phyloP scores from a whole-genome alignment of 306 rosid genomes.

The Casuarina glauca region DNA sequence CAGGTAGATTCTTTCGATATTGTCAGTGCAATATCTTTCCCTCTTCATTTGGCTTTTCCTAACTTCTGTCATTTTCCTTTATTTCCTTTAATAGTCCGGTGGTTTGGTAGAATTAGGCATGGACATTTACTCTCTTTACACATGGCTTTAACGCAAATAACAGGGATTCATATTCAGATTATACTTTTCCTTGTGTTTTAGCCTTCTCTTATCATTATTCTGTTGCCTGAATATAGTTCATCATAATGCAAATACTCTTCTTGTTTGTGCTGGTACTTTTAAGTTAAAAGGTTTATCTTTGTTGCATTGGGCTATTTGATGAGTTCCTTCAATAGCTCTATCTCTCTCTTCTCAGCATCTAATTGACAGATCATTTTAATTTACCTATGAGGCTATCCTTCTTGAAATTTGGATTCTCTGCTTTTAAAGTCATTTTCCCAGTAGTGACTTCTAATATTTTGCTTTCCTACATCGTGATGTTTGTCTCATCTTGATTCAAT shows the following conservation, averaged over 20 bases:
- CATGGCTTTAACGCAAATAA: neutral
- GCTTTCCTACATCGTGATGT: neutral
- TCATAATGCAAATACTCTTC: neutral
- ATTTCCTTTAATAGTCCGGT: neutral
- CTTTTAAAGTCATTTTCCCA: neutral
- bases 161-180: neutral
- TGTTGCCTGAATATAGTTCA: neutral
- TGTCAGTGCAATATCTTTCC: neutral
- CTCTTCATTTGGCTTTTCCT: neutral
- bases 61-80: neutral
- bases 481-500: conserved; percentile 26
- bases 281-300: neutral
- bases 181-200: neutral
- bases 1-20: conserved; percentile 50
- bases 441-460: conserved; percentile 10
- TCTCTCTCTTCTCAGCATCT: neutral
- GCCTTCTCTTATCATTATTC: neutral
- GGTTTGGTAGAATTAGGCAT: conserved; percentile 8
- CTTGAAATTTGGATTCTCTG: neutral
- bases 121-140: neutral
- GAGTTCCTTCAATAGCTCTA: neutral
- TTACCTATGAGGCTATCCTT: neutral
- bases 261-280: neutral
- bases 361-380: neutral
- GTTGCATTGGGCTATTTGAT: neutral